phyloP scores from a whole-genome alignment of 768 basidiomycete genomes.

The Cystobasidium ongulense region DNA sequence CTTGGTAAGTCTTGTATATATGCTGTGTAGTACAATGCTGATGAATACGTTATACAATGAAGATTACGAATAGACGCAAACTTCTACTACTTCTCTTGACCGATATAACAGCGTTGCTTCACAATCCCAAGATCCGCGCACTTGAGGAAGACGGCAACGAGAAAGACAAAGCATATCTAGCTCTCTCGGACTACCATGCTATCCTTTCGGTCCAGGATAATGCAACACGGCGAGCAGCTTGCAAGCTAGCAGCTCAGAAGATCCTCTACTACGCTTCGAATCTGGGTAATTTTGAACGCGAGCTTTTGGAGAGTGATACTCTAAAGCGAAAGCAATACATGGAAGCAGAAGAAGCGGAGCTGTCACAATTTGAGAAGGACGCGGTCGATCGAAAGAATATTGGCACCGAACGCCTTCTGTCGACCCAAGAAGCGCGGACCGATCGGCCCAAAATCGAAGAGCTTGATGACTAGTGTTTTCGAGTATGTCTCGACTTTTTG shows the following conservation, averaged over 20 bases:
- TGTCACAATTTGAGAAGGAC: neutral
- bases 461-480: neutral
- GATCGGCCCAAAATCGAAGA: neutral
- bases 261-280: conserved; percentile 24
- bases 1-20: neutral
- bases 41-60: neutral
- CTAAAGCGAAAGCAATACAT: neutral
- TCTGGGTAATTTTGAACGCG: neutral
- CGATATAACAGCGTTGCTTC: neutral
- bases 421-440: neutral
- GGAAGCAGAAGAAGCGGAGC: neutral
- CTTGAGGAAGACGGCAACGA: neutral
- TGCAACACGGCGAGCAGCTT: neutral
- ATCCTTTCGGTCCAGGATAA: neutral
- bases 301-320: neutral
- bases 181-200: neutral
- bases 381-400: neutral
- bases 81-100: neutral
- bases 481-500: too few relatives aligned
- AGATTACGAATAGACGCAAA: conserved; percentile 12
- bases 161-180: conserved; percentile 18
- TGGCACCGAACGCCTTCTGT: neutral
- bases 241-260: conserved; percentile 12
- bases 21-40: neutral
- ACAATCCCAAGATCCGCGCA: neutral